These are phyloP conservation scores for Blastobotrys ciferrii DNA, from an alignment of 1,139 yeast genomes.

Conservation along the genomic window DNA sequence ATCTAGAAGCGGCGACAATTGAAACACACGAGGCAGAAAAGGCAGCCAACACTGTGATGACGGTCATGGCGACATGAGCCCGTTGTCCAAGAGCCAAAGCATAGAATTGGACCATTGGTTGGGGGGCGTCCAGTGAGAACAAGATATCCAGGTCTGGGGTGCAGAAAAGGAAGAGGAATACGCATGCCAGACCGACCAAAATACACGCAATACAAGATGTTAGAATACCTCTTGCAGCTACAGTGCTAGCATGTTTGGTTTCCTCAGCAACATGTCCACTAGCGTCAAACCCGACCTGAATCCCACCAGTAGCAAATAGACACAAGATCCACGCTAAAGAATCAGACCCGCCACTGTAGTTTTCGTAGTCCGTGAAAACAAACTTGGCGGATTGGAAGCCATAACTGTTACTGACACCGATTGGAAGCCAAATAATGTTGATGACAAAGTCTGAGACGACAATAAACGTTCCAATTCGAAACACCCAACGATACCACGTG, in stretches of 20 bases:
- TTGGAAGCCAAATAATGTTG: slow-evolving; percentile 32
- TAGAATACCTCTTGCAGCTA: slow-evolving; percentile 59
- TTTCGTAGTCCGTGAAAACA: slow-evolving; percentile 59
- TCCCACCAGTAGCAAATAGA: slow-evolving; percentile 30
- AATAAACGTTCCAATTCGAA: slow-evolving; percentile 24
- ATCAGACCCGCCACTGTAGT: slow-evolving; percentile 54
- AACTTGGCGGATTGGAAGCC: slow-evolving; percentile 50
- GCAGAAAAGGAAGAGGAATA: slow-evolving; percentile 51
- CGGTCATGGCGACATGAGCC: slow-evolving; percentile 29
- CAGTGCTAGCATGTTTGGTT: slow-evolving; percentile 53
- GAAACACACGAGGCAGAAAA: slow-evolving; percentile 27
- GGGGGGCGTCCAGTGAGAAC: slow-evolving; percentile 28
- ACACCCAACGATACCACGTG: slow-evolving; percentile 25
- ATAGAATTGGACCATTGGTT: slow-evolving; percentile 30
- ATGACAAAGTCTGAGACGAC: slow-evolving; percentile 28
- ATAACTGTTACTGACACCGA: slow-evolving; percentile 29
- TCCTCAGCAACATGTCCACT: slow-evolving; percentile 69
- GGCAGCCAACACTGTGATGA: slow-evolving; percentile 24
- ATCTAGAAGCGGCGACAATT: slow-evolving; percentile 31
- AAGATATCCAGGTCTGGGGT: slow-evolving; percentile 45
- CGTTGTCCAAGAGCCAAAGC: slow-evolving; percentile 31
- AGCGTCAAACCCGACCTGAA: slow-evolving; percentile 53
- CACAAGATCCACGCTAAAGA: slow-evolving; percentile 31
- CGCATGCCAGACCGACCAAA: slow-evolving; percentile 49
- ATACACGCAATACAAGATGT: slow-evolving; percentile 55